A percentile compares a stretch with the other conserved stretches of the same genome.
These are phyloP conservation scores for Solanum gracilifrons DNA, from an alignment of 257 asterid genomes.

Conservation along the genomic window DNA sequence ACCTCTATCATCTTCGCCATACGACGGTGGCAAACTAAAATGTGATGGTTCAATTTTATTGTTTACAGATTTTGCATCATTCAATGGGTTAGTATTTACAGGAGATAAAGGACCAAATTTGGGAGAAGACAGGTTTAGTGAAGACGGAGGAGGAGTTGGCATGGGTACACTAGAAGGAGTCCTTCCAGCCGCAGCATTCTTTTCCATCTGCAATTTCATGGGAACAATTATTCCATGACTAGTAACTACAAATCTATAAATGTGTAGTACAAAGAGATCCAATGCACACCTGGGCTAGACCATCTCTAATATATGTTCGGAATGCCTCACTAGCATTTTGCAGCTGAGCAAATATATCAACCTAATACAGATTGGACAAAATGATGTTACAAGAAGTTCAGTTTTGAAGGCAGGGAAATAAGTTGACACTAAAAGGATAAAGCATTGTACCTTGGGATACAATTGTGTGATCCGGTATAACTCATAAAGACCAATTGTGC, in stretches of 20 bases:
- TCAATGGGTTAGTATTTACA: conserved; percentile 48
- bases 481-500: conserved; percentile 94
- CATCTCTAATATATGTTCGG: conserved; percentile 93
- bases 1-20: conserved; percentile 51
- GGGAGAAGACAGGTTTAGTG: conserved; percentile 68
- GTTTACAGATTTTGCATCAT: conserved; percentile 41
- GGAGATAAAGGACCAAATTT: conserved; percentile 67
- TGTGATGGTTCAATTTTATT: conserved; percentile 62
- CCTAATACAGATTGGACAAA: conserved; percentile 38
- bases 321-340: conserved; percentile 99
- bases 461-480: conserved; percentile 91
- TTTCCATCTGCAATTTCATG: conserved; percentile 81
- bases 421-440: neutral
- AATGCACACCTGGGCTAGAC: conserved; percentile 75
- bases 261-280: neutral
- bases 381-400: neutral
- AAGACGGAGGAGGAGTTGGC: conserved; percentile 86
- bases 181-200: conserved; percentile 94
- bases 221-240: neutral
- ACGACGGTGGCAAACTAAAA: conserved; percentile 78
- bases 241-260: neutral
- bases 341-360: conserved; percentile 90
- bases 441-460: conserved; percentile 70
- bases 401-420: neutral
- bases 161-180: conserved; percentile 96